Base-by-base conservation (phyloP, 2,329 filamentous ascomycete species). In the Periconia digitata region DNA sequence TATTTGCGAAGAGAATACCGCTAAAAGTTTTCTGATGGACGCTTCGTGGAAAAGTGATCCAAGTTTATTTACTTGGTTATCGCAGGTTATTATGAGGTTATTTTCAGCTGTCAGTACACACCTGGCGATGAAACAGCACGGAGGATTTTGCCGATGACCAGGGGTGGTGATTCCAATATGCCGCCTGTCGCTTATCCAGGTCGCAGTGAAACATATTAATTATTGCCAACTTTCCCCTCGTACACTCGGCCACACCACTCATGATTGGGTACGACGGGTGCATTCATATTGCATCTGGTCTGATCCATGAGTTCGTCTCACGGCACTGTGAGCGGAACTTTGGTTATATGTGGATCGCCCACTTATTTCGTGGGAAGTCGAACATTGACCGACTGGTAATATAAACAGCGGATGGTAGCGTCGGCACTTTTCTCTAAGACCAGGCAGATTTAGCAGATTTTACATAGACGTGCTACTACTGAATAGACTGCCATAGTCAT, bases 201-300 rank as follows among this genome's bases (percentile, higher is more conserved):
- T 42, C 40, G 24, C 24, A 27, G 24, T 27, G 7, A 27, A 27
- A 13, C n/a, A 27, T 27, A 27, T 27, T 27, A 27, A 13, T 13
- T 27, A 27, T n/a, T 24, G 10, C 21, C 16, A 4, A 42, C 21
- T n/a, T 23, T 15, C 24, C n/a, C 24, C 24, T 10, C n/a, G 16
- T 42, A 17, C n/a, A 17, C 32, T 32, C 22, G 6, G n/a, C 12
- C 8, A 24, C 15, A 8, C 8, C 40, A 15, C 27, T 24, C n/a
- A 42, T 27, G 40, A 24, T 42, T 42, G 20, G 40, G 40, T 42
- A 21, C 22, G 34, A 36, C 27, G 23, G 27, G 27, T 42, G n/a
- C 27, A 42, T 42, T 42, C 27, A 42, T 13, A 42, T 42, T 42
- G 22, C 20, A 21, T 21, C 7, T 42, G 23, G 18, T 3, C 8